A percentile compares a stretch with the other conserved stretches of the same genome.
phyloP scores from a whole-genome alignment of 202 grass and related monocot species.

The Sporobolus alterniflorus region DNA sequence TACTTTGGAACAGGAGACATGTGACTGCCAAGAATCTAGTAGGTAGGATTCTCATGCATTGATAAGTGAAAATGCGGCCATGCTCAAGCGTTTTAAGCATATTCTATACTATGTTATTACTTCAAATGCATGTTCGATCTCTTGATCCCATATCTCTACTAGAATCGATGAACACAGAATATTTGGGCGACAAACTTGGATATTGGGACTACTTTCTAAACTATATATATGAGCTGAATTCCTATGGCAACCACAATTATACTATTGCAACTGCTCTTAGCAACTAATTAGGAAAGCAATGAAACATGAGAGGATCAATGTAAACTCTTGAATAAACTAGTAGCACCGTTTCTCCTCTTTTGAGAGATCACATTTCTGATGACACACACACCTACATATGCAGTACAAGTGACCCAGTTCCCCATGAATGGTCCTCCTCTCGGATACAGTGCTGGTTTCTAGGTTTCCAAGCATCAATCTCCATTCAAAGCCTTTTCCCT shows the following conservation, averaged over 20 bases:
- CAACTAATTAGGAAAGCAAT: not conserved
- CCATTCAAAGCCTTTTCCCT: conserved; percentile 64
- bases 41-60: not conserved
- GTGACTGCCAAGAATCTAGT: not conserved
- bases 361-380: conserved; percentile 44
- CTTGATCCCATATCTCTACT: too few relatives aligned
- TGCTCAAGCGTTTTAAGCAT: not conserved
- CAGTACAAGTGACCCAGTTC: conserved; percentile 31
- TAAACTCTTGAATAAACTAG: conserved; percentile 36
- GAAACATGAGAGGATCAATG: conserved; percentile 1
- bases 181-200: too few relatives aligned
- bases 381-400: not conserved
- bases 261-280: conserved; percentile 14
- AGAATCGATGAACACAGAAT: too few relatives aligned
- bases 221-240: not conserved
- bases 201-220: too few relatives aligned
- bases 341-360: conserved; percentile 43
- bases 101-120: too few relatives aligned
- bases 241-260: not conserved
- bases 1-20: not conserved
- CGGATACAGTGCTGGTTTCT: conserved; percentile 40
- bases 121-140: too few relatives aligned
- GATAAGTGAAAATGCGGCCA: not conserved
- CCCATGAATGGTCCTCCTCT: conserved; percentile 43
- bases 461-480: conserved; percentile 69